phyloP scores from a whole-genome alignment of 2,329 filamentous ascomycete species.

The Fonsecaea pedrosoi region DNA sequence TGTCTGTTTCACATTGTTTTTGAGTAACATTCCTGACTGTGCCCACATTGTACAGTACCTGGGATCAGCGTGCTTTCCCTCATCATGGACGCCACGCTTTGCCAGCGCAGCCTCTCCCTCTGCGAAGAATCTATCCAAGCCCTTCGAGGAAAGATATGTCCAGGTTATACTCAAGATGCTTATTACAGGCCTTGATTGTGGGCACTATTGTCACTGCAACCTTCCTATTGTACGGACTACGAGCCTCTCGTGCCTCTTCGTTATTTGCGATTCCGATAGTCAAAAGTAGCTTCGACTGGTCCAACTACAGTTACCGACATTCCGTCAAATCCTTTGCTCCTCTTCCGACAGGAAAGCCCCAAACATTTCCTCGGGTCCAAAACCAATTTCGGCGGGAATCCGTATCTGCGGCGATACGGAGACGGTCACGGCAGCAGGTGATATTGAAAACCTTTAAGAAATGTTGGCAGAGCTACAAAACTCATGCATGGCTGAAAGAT shows the following conservation, averaged over 20 bases:
- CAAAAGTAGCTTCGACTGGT: conserved; percentile 18
- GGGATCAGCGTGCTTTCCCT: not conserved
- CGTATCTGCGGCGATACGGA: not conserved
- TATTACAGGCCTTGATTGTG: not conserved
- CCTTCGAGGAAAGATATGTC: conserved; percentile 1
- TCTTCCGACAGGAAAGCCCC: conserved; percentile 39
- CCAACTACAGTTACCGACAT: conserved; percentile 11
- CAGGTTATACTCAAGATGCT: conserved; percentile 5
- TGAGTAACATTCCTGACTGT: not conserved
- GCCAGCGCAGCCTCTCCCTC: not conserved
- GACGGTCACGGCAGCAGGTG: conserved; percentile 47
- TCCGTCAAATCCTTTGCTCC: conserved; percentile 15
- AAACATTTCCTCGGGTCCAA: conserved; percentile 42
- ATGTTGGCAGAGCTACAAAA: conserved; percentile 66
- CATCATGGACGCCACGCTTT: not conserved
- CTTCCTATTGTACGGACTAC: conserved; percentile 1
- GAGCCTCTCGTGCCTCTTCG: not conserved
- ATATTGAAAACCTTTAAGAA: conserved; percentile 60
- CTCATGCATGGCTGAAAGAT: conserved; percentile 68
- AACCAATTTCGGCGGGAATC: conserved; percentile 41
- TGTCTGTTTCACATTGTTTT: not conserved
- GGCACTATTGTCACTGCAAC: not conserved
- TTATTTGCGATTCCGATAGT: not conserved
- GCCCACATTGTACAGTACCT: no score
- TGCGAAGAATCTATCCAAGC: conserved; percentile 10